Percentiles rank a stretch among this genome's conserved stretches.
These are phyloP conservation scores for Botrytis fragariae DNA, from an alignment of 2,329 filamentous ascomycete species.

Conservation along the genomic window DNA sequence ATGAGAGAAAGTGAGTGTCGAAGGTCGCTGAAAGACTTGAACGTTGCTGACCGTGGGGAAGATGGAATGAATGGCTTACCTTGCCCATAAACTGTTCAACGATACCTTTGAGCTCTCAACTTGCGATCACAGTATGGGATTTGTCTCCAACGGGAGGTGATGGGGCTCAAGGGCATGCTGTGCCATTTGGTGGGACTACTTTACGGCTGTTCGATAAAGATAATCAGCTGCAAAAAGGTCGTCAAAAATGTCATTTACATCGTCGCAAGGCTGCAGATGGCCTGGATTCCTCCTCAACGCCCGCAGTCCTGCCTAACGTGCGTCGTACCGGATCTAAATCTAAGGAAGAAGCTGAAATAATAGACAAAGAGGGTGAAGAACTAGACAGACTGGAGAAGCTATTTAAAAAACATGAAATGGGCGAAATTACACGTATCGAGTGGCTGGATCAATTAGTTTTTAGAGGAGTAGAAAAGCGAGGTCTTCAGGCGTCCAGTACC, in stretches of 20 bases:
- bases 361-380: constrained; percentile 76
- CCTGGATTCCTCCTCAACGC: constrained; percentile 74
- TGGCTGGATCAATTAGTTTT: constrained; percentile 97
- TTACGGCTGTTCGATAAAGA: constrained; percentile 89
- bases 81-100: constrained; percentile 82
- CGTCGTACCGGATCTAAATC: constrained; percentile 51
- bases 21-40: not conserved
- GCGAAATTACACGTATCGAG: constrained; percentile 86
- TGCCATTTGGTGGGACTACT: constrained; percentile 93
- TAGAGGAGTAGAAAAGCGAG: constrained; percentile 78
- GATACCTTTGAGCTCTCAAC: constrained; percentile 74
- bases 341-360: constrained; percentile 44
- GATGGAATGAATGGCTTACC: constrained; percentile 96
- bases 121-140: constrained; percentile 96
- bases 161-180: constrained; percentile 69
- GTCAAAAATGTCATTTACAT: constrained; percentile 87
- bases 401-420: constrained; percentile 98
- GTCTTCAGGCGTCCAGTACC: constrained; percentile 61
- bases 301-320: constrained; percentile 60
- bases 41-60: constrained; percentile 38
- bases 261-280: constrained; percentile 83
- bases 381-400: constrained; percentile 84
- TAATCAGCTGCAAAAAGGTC: constrained; percentile 84
- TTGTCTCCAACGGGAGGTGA: constrained; percentile 74
- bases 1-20: constrained; percentile 55